These are phyloP conservation scores for Arachis stenosperma DNA, from an alignment of 306 rosid genomes.

Conservation along the genomic window DNA sequence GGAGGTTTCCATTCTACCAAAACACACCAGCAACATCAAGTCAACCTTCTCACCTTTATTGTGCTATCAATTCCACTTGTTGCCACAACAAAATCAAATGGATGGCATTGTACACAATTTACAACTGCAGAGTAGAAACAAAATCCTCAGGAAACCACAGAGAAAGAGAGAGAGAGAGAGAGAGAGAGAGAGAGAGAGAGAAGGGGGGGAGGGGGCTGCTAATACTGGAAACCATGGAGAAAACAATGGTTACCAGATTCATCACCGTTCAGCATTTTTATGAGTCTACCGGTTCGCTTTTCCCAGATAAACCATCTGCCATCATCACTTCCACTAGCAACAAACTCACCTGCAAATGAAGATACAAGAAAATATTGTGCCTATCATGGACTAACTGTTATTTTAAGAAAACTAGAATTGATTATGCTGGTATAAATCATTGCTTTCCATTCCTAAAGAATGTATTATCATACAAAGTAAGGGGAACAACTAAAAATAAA, in stretches of 20 bases:
- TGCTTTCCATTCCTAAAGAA: conserved; percentile 12
- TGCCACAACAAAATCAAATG: conserved; percentile 88
- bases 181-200: too few species aligned
- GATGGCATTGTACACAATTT: conserved; percentile 92
- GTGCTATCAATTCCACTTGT: conserved; percentile 95
- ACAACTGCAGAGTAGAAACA: conserved; percentile 64
- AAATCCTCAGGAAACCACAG: conserved; percentile 23
- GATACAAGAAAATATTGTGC: conserved; percentile 16
- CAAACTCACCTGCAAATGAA: conserved; percentile 74
- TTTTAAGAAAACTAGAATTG: background rate
- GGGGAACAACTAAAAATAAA: conserved; percentile 10
- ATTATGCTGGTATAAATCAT: background rate
- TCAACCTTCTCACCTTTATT: conserved; percentile 71
- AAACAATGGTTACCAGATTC: conserved; percentile 67
- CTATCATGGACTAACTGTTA: conserved; percentile 16
- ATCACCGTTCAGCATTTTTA: conserved; percentile 88
- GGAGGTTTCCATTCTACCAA: conserved; percentile 21
- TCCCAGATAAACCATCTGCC: conserved; percentile 99
- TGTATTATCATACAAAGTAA: conserved; percentile 6
- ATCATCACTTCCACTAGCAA: conserved; percentile 99
- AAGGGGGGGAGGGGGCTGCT: background rate
- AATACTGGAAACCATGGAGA: conserved; percentile 27
- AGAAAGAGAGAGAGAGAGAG: too few species aligned
- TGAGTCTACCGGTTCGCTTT: conserved; percentile 85
- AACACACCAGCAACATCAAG: conserved; percentile 20